Conservation (phyloP, 164 flowering plant species). For the Umbilicus rupestris region DNA sequence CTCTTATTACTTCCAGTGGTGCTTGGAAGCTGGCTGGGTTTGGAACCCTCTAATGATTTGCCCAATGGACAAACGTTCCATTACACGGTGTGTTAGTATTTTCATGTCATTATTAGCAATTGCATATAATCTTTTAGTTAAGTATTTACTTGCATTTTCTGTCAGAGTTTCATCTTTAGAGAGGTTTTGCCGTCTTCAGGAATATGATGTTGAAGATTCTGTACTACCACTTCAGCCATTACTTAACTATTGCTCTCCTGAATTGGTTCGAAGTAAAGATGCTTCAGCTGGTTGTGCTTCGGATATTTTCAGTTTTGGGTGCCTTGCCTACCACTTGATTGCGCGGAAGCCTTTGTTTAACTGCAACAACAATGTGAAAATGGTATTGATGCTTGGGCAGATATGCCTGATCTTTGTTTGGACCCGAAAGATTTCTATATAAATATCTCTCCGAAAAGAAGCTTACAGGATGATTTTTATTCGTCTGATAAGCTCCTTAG, state of each 20-base stretch:
- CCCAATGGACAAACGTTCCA: constrained; percentile 56
- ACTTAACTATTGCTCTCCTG: constrained; percentile 89
- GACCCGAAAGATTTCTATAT: no score
- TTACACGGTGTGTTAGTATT: constrained; percentile 61
- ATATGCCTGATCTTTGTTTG: no score
- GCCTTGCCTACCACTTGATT: constrained; percentile 92
- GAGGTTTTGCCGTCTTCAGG: constrained; percentile 34
- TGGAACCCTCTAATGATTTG: constrained; percentile 47
- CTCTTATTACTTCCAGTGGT: constrained; percentile 77
- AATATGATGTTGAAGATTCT: constrained; percentile 94
- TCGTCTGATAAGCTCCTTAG: no score
- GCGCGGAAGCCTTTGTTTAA: constrained; percentile 79
- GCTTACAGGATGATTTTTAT: no score
- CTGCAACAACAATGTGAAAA: constrained; percentile 92
- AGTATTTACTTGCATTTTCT: background rate
- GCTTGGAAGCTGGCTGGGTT: constrained; percentile 99
- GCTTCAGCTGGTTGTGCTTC: constrained; percentile 42
- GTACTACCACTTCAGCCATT: constrained; percentile 90
- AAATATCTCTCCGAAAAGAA: no score
- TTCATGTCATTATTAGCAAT: background rate
- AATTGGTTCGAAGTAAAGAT: constrained; percentile 58
- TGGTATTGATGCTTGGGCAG: constrained; percentile 51
- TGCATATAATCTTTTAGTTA: background rate
- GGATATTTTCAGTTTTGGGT: constrained; percentile 93
- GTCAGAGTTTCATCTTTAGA: background rate